Evolutionary conservation across 192 early-diverging fungal genomes (phyloP).

Genomic region (Backusella psychrophila): DNA sequence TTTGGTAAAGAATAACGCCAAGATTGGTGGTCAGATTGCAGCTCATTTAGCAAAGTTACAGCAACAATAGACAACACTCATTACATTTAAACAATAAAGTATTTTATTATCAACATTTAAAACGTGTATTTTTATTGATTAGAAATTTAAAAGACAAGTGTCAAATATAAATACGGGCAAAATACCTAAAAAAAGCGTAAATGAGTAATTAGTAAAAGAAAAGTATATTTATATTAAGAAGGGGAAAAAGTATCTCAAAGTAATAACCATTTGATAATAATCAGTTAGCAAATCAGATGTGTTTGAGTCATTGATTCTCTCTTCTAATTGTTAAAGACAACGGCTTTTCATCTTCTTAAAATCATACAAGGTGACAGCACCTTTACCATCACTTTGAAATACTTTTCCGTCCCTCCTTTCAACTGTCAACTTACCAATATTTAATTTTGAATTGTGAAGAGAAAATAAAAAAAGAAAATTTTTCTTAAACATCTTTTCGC

Average conservation of each 20-base stretch:
- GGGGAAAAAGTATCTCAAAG: neutral
- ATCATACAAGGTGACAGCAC: neutral
- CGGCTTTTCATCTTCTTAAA: neutral
- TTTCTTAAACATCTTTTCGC: neutral
- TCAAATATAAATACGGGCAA: neutral
- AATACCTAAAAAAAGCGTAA: neutral
- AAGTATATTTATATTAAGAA: neutral
- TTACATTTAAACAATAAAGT: no score
- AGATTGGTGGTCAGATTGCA: conserved; percentile 79
- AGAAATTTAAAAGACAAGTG: no score
- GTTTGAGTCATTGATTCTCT: conserved; percentile 4
- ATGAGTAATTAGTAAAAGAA: neutral
- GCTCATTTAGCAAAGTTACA: conserved; percentile 37
- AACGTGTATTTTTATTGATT: no score
- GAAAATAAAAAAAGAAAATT: neutral
- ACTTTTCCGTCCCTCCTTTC: neutral
- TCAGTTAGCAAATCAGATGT: conserved; percentile 9
- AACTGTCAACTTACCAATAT: neutral
- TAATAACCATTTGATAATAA: neutral
- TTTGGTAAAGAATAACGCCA: conserved; percentile 90
- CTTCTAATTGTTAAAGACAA: conserved; percentile 4
- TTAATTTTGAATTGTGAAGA: neutral
- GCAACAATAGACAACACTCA: neutral
- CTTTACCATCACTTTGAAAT: neutral
- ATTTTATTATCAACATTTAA: no score